These are phyloP conservation scores for Sporobolomyces phaffii DNA, from an alignment of 768 basidiomycete genomes.

Conservation along the genomic window DNA sequence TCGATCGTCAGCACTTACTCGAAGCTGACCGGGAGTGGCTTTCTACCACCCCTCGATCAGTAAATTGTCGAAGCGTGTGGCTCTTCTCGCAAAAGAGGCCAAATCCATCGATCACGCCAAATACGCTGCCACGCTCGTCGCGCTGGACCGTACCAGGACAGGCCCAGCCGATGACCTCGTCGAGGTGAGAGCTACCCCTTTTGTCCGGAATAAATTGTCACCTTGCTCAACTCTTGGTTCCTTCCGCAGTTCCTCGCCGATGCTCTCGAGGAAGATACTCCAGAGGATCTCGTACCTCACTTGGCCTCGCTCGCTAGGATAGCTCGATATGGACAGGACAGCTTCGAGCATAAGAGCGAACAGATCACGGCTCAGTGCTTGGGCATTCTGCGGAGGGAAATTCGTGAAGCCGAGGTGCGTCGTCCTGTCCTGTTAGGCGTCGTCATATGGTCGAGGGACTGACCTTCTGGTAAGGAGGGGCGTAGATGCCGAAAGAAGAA, in stretches of 20 bases:
- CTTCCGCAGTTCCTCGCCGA: conserved; percentile 66
- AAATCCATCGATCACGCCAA: conserved; percentile 32
- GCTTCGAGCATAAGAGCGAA: conserved; percentile 73
- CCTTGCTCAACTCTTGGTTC: background rate
- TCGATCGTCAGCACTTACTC: background rate
- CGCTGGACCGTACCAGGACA: conserved; percentile 8
- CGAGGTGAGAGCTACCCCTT: conserved; percentile 21
- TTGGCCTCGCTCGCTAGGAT: conserved; percentile 69
- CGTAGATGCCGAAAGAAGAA: conserved; percentile 49
- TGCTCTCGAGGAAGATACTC: conserved; percentile 51
- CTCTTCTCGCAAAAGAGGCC: conserved; percentile 7
- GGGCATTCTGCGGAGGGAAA: conserved; percentile 39
- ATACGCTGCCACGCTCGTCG: conserved; percentile 41
- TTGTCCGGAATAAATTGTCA: background rate
- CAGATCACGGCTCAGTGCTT: conserved; percentile 62
- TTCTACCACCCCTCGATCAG: conserved; percentile 1
- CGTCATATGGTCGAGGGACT: too few species aligned
- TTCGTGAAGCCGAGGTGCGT: conserved; percentile 39
- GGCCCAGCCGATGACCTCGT: conserved; percentile 30
- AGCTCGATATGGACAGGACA: conserved; percentile 60
- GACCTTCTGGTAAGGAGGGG: background rate
- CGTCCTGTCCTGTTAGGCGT: too few species aligned
- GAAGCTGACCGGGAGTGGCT: too few species aligned
- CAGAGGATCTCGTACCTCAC: conserved; percentile 59
- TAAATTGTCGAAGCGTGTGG: conserved; percentile 13